Evolutionary conservation across 1,284 basidiomycete genomes (phyloP).

Genomic region (Chondrostereum purpureum): DNA sequence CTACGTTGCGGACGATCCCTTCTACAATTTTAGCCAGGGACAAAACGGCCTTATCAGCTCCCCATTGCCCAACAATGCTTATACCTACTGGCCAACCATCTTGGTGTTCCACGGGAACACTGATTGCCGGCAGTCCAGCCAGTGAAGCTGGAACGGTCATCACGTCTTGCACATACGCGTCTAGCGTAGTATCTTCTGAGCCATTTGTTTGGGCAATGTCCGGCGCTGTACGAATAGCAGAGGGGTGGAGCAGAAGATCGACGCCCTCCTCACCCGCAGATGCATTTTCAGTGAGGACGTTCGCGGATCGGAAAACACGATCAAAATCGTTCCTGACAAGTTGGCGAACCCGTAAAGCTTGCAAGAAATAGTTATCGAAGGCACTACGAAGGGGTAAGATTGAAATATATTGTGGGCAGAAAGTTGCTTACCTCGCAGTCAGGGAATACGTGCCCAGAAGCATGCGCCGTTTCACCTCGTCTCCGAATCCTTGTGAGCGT

Average conservation of each 20-base stretch:
- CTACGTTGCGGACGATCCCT: too few relatives aligned
- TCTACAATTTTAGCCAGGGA: slow-evolving; percentile 46
- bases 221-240: slow-evolving; percentile 77
- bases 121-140: slow-evolving; percentile 82
- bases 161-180: slow-evolving; percentile 84
- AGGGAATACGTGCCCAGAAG: slow-evolving; percentile 91
- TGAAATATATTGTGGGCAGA: neutral
- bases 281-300: slow-evolving; percentile 29
- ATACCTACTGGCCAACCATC: slow-evolving; percentile 85
- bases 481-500: slow-evolving; percentile 69
- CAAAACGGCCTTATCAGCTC: slow-evolving; percentile 65
- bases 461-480: slow-evolving; percentile 83
- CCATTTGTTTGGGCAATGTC: slow-evolving; percentile 26
- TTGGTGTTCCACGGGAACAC: slow-evolving; percentile 52
- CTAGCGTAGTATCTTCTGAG: slow-evolving; percentile 23
- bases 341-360: slow-evolving; percentile 79
- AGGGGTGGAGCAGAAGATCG: slow-evolving; percentile 83
- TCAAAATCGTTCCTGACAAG: slow-evolving; percentile 74
- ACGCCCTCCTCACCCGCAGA: slow-evolving; percentile 36
- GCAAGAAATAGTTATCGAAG: slow-evolving; percentile 94
- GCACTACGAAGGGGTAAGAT: slow-evolving; percentile 45
- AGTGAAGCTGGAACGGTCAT: slow-evolving; percentile 89
- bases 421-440: slow-evolving; percentile 71
- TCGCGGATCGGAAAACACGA: slow-evolving; percentile 53
- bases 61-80: slow-evolving; percentile 89